Base-by-base conservation (phyloP, 2,329 filamentous ascomycete genomes). In the Dissoconium aciculare region DNA sequence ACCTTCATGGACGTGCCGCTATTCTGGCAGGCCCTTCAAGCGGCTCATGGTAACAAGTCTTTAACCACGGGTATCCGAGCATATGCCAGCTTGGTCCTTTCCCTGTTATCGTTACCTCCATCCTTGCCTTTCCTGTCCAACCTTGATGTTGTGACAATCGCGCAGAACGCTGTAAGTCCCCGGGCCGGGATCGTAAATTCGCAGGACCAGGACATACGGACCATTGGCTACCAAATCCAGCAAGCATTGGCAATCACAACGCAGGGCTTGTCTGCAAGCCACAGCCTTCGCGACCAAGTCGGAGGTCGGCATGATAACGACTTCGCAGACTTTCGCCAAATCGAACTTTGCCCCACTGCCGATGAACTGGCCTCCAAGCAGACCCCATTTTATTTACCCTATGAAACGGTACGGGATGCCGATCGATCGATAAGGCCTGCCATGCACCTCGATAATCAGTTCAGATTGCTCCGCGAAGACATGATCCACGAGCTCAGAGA, bases 261-360 rank as follows among this genome's bases (percentile, higher is more conserved):
- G 4, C 16, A 15, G 5, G 15, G 3, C 17, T 34, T 4, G 12
- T 29, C n/a, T 14, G 5, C 48, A 17, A 45, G 43, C 5, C 31
- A 3, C 36, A 5, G 30, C 30, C 25, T 8, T 28, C 28, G 21
- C 40, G 32, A 2, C 65, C 75, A 0, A n/a, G n/a, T n/a, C 19
- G 78, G 78, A 0, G 76, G 76, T 0, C 65, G 78, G 0, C 78
- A 85, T 39, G 74, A 84, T 49, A 85, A 85, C 32, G 78, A 84
- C 42, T 67, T 67, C 44, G 56, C 44, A 1, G 62, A 80, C 39
- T 74, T 74, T 41, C 62, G 68, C 0, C 36, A 70, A 0, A 71
- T 81, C 17, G 54, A 64, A 2, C 71, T 83, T 10, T 64, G 70
- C 28, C 79, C 78, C 0, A 83, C 77, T 0, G 50, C 63, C 0